Evolutionary conservation across 2,329 filamentous ascomycete genomes (phyloP).

Genomic region (Calonectria ilicicola): DNA sequence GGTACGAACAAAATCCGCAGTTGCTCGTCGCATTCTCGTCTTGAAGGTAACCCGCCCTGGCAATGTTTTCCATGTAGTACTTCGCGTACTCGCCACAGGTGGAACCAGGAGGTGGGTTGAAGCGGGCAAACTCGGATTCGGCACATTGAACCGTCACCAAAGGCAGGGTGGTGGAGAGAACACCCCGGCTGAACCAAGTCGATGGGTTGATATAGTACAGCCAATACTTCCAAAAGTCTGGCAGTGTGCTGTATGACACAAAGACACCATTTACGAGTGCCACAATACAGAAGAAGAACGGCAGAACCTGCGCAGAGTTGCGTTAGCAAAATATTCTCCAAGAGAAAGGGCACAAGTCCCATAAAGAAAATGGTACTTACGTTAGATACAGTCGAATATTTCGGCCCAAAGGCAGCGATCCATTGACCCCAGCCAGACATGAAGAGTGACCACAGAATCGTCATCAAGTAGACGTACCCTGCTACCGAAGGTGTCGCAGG

Average conservation of each 20-base stretch:
- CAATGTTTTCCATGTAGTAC: conserved; percentile 59
- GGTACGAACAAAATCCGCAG: conserved; percentile 79
- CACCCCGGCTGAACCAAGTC: conserved; percentile 10
- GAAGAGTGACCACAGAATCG: conserved; percentile 81
- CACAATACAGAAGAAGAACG: conserved; percentile 85
- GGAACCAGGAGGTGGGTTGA: conserved; percentile 72
- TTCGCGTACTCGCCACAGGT: conserved; percentile 75
- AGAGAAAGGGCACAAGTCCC: neutral
- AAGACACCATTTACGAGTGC: conserved; percentile 82
- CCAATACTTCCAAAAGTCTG: conserved; percentile 68
- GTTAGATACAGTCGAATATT: conserved; percentile 81
- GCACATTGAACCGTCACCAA: conserved; percentile 52
- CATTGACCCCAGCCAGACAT: conserved; percentile 82
- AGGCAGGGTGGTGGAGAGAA: conserved; percentile 2
- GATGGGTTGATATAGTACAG: conserved; percentile 19
- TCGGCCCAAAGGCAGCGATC: conserved; percentile 84
- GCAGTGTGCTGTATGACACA: conserved; percentile 72
- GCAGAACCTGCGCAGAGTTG: conserved; percentile 61
- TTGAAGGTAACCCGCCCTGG: conserved; percentile 70
- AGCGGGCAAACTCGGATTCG: conserved; percentile 44
- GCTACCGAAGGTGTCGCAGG: conserved; percentile 72
- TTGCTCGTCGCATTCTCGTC: conserved; percentile 67
- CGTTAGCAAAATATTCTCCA: neutral
- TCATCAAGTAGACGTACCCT: conserved; percentile 83
- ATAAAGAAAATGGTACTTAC: conserved; percentile 41